A percentile compares a stretch with the other conserved stretches of the same genome.
Conservation (phyloP, 1,139 yeast species). For the Saccharomyces pastorianus region DNA sequence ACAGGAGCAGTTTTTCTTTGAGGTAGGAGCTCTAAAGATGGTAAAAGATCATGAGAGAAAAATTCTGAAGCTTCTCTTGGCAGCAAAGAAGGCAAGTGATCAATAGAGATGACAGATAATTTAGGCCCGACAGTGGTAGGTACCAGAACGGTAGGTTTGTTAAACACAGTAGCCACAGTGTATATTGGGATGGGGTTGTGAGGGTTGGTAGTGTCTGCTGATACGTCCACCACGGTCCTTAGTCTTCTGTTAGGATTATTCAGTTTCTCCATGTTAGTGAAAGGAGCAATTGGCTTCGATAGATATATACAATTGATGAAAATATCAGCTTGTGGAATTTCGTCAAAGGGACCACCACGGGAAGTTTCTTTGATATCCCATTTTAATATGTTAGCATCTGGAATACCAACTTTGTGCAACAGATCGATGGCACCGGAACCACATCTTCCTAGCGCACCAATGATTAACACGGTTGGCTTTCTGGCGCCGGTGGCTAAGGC, state of each 20-base stretch:
- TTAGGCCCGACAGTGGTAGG: slow-evolving; percentile 73
- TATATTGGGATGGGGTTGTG: slow-evolving; percentile 96
- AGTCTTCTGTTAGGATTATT: slow-evolving; percentile 60
- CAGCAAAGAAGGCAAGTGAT: slow-evolving; percentile 87
- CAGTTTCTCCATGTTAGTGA: slow-evolving; percentile 61
- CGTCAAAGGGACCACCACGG: slow-evolving; percentile 93
- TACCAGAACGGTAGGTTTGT: slow-evolving; percentile 81
- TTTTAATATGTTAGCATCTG: slow-evolving; percentile 71
- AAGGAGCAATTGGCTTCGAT: slow-evolving; percentile 89
- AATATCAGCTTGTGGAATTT: slow-evolving; percentile 77
- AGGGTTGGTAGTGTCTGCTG: slow-evolving; percentile 97
- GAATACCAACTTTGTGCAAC: slow-evolving; percentile 75
- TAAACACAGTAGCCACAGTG: slow-evolving; percentile 78
- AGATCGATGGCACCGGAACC: slow-evolving; percentile 96
- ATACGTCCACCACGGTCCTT: slow-evolving; percentile 90
- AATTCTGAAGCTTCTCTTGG: slow-evolving; percentile 97
- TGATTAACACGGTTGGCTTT: slow-evolving; percentile 73
- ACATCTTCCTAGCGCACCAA: slow-evolving; percentile 97
- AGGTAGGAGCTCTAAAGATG: slow-evolving; percentile 78
- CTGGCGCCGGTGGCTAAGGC: slow-evolving; percentile 58
- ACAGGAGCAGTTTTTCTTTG: slow-evolving; percentile 75
- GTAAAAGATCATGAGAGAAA: slow-evolving; percentile 77
- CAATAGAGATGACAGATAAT: slow-evolving; percentile 89
- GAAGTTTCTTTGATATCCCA: slow-evolving; percentile 98
- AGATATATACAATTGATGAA: slow-evolving; percentile 93